phyloP scores from a whole-genome alignment of 1,139 yeast genomes.

The Zygoascus meyerae region DNA sequence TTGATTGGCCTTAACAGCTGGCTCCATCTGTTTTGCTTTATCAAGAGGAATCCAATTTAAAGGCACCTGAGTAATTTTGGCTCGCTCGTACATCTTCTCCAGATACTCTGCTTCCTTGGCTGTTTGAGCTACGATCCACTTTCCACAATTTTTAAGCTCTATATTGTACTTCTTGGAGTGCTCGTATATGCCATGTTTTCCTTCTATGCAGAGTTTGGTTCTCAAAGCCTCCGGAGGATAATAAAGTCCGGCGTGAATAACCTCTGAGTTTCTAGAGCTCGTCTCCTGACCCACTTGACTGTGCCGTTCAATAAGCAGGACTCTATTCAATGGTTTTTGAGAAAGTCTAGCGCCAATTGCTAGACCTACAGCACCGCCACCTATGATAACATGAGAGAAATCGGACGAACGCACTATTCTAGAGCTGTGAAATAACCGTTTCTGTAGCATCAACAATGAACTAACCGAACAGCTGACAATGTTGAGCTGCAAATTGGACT shows the following conservation, averaged over 20 bases:
- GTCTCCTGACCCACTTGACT: conserved; percentile 67
- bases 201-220: conserved; percentile 64
- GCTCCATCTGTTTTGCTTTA: conserved; percentile 48
- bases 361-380: conserved; percentile 86
- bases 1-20: conserved; percentile 55
- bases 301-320: conserved; percentile 66
- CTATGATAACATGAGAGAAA: conserved; percentile 74
- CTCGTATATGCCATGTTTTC: conserved; percentile 61
- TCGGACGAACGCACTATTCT: conserved; percentile 34
- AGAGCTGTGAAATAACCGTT: not conserved
- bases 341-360: conserved; percentile 71
- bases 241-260: conserved; percentile 85
- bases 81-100: conserved; percentile 46
- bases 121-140: conserved; percentile 82
- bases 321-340: conserved; percentile 41
- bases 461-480: too few species aligned
- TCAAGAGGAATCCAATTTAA: conserved; percentile 48
- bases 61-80: conserved; percentile 46
- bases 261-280: conserved; percentile 83
- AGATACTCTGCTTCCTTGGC: conserved; percentile 58
- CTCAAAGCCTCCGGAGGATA: conserved; percentile 66
- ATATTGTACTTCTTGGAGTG: conserved; percentile 49
- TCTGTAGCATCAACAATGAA: conserved; percentile 1
- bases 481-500: not conserved
- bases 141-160: conserved; percentile 62